Percentiles rank a stretch among this genome's conserved stretches.
Conservation (phyloP, 2,329 filamentous ascomycete genomes). For the Penicillium olsonii region DNA sequence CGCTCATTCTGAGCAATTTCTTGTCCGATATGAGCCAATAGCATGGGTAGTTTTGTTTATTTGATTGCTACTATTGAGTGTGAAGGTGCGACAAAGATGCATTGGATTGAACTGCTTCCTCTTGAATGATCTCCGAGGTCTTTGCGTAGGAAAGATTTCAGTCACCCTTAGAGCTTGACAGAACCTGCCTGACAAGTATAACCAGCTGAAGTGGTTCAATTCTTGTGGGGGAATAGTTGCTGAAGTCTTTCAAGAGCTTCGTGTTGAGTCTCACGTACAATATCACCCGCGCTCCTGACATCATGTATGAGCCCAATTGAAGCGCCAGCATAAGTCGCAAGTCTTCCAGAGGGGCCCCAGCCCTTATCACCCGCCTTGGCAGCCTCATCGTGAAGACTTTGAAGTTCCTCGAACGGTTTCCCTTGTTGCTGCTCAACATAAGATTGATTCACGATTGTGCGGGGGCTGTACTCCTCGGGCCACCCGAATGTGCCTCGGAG, state of each 20-base stretch:
- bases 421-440: constrained; percentile 48
- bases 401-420: constrained; percentile 48
- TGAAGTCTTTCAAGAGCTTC: constrained; percentile 15
- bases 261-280: constrained; percentile 36
- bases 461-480: constrained; percentile 60
- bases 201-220: background rate
- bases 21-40: too few relatives aligned
- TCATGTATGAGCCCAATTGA: constrained; percentile 48
- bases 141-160: background rate
- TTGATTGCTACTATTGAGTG: too few relatives aligned
- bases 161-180: background rate
- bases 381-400: constrained; percentile 46
- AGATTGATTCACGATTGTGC: constrained; percentile 60
- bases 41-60: too few relatives aligned
- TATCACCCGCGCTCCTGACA: constrained; percentile 42
- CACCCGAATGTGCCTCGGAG: constrained; percentile 61
- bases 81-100: too few relatives aligned
- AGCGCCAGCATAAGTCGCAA: constrained; percentile 55
- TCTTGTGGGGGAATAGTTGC: background rate
- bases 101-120: too few relatives aligned
- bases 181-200: background rate
- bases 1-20: too few relatives aligned
- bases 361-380: constrained; percentile 44
- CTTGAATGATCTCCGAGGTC: too few relatives aligned
- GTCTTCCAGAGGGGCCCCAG: constrained; percentile 51